Conservation (phyloP, 352 stramenopile species). For the Phytophthora sp. region DNA sequence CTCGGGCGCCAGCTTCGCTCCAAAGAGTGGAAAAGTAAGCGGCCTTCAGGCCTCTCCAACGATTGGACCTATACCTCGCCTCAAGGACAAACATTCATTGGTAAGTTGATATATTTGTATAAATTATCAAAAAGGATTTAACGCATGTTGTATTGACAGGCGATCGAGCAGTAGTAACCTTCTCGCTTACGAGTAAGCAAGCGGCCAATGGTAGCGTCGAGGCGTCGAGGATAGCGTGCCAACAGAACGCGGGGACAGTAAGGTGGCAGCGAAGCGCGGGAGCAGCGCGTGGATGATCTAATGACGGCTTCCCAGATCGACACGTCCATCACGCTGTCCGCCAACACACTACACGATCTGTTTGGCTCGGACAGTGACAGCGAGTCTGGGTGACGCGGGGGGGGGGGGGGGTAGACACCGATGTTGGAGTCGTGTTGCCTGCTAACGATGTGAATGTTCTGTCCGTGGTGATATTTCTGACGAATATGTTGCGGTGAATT, state of each 20-base stretch:
- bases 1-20: background rate
- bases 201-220: background rate
- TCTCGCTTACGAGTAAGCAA: background rate
- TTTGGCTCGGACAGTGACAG: background rate
- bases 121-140: background rate
- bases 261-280: too few species aligned
- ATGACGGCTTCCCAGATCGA: background rate
- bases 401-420: background rate
- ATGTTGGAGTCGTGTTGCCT: background rate
- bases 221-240: too few species aligned
- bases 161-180: background rate
- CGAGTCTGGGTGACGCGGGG: background rate
- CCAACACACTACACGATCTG: background rate
- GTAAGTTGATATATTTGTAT: background rate
- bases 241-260: too few species aligned
- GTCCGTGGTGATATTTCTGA: background rate
- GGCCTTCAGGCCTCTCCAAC: background rate
- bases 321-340: background rate
- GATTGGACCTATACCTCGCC: background rate
- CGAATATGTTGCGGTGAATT: background rate
- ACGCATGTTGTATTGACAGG: background rate
- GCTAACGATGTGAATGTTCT: background rate
- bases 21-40: background rate
- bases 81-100: background rate
- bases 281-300: background rate